Evolutionary conservation across 257 asterid species (phyloP), one percentile per base, ranked within the genome.

Genomic region (Solanum neorickii): DNA sequence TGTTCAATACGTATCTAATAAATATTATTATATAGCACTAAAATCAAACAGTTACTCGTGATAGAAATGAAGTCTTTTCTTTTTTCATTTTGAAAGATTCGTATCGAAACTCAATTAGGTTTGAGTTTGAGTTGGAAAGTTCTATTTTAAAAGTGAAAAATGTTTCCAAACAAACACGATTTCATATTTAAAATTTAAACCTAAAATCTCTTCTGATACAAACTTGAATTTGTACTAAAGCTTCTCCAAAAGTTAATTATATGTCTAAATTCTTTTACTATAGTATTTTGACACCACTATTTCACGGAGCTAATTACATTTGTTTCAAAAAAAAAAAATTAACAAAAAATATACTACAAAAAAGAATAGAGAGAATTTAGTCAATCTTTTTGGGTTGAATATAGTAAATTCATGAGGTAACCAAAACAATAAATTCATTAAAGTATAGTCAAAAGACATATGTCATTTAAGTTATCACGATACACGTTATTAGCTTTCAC

Each of bases 401-500:
- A 74, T 44, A 78, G 84, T 25, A 46, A 44, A 78, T 2, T 14
- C 59, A 47, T 78, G 84, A 46, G 15, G 25, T 25, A 7, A 78
- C 84, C 27, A 46, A 15, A 42, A 46, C 42, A 44, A 46, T 78
- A 77, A 77, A 78, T 78, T 27, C 42, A 78, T 78, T 46, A 39
- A 46, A 21, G 5, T 11, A 14, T 9, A 78, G 84, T 46, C 84
- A 78, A 78, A 78, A 78, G 65, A 46, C 4, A 41, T n/a, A n/a
- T 13, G 6, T 29, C 33, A 75, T n/a, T 27, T 27, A 78, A 78
- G 39, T 46, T 46, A 72, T 72, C 8, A 18, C 18, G 46, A 14
- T 2, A 3, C 4, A 1, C 18, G 33, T 72, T 72, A 11, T 72
- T 35, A 1, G 15, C 0, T 72, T 33, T 33, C 2, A 6, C 7